Evolutionary conservation across 108 stramenopile species (phyloP), one percentile per base, ranked within the genome.

Genomic region (Pseudonitzschia pungens): DNA sequence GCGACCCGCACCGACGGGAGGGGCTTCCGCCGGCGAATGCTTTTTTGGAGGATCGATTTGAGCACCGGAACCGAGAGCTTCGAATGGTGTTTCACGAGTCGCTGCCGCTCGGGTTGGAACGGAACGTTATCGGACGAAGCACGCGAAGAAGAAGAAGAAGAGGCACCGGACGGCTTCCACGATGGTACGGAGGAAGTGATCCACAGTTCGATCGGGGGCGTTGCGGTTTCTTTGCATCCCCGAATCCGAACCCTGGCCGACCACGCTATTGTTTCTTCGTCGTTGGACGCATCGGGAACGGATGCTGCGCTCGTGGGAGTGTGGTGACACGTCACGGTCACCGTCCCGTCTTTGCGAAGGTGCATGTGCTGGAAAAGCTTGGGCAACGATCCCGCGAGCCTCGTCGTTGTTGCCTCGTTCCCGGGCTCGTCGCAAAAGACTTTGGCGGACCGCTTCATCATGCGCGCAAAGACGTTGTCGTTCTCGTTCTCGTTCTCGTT

Each of bases 21-120:
- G 26, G 92, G 92, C 51, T 80, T 81, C 5, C 92, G 86, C 28
- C 91, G 74, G 54, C 91, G 87, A 44, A 96, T 83, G 21, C 81
- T 75, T 65, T 96, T 96, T 82, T 96, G 95, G 28, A 96, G 74
- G 40, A 90, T 85, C n/a, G 92, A 94, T 79, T 96, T 96, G 26
- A 96, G 77, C 10, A 87, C 74, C 66, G 91, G 76, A 50, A 89
- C 79, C 45, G 89, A 89, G 5, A 93, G 75, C 31, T 80, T 75
- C 24, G 88, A 88, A 77, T 93, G 91, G 10, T 28, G 41, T 40
- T 60, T 76, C 21, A 92, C 91, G 64, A 87, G 74, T 53, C 78
- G 72, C 1, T 33, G 58, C 12, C 44, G 55, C 4, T 29, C 51
- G 8, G 41, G 48, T 20, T 24, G 58, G 14, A 70, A 44, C 62